phyloP scores from a whole-genome alignment of 208 protist genomes.

The Porcisia deanei region DNA sequence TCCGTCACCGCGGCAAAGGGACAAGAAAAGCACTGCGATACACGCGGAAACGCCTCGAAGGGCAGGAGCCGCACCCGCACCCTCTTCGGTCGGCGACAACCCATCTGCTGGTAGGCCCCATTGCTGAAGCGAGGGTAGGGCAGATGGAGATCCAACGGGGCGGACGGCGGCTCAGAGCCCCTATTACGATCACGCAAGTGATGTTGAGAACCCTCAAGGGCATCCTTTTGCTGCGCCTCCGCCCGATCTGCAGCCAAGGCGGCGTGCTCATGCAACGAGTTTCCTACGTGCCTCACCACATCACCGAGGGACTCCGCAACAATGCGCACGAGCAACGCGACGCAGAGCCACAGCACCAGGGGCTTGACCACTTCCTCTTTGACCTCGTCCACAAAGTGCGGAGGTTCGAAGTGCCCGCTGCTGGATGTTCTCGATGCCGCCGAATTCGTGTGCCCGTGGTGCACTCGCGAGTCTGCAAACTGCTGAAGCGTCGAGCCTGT shows the following conservation, averaged over 20 bases:
- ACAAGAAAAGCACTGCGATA: slow-evolving; percentile 51
- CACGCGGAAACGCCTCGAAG: slow-evolving; percentile 72
- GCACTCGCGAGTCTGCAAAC: neutral
- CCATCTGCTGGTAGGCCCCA: slow-evolving; percentile 56
- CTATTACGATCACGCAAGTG: neutral
- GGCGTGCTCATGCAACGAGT: slow-evolving; percentile 63
- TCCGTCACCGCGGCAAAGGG: slow-evolving; percentile 52
- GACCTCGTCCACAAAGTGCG: slow-evolving; percentile 22
- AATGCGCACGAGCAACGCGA: slow-evolving; percentile 69
- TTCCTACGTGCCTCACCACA: slow-evolving; percentile 65
- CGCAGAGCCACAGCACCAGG: slow-evolving; percentile 70
- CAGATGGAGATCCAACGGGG: slow-evolving; percentile 1
- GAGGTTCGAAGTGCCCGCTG: neutral
- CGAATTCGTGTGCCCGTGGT: slow-evolving; percentile 7
- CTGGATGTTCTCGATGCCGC: neutral
- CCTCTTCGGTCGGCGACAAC: slow-evolving; percentile 39
- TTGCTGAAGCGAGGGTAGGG: slow-evolving; percentile 33
- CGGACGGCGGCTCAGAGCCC: neutral
- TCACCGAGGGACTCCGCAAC: slow-evolving; percentile 77
- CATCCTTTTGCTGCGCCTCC: slow-evolving; percentile 7
- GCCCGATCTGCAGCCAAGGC: slow-evolving; percentile 58
- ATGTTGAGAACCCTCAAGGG: neutral
- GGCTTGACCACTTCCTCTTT: slow-evolving; percentile 41
- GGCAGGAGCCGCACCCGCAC: slow-evolving; percentile 81
- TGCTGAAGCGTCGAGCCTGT: neutral